Evolutionary conservation across 164 flowering plant species (phyloP).

Genomic region (Magnolia sinica): DNA sequence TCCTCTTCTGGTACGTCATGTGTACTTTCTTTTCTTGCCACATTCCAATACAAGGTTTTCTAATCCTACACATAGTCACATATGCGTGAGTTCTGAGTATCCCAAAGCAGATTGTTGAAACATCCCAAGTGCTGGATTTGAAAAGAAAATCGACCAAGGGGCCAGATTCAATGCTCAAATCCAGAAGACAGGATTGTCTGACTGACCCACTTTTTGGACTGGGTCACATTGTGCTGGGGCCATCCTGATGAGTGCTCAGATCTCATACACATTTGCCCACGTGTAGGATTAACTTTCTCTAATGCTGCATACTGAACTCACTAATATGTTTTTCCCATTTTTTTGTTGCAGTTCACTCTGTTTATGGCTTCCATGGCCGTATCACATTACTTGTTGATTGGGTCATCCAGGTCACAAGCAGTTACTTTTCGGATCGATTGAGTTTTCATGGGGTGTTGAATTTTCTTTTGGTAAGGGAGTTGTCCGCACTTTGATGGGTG

Average conservation of each 20-base stretch:
- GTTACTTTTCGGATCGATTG: constrained; percentile 60
- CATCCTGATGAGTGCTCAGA: background rate
- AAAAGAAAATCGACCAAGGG: background rate
- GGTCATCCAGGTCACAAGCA: constrained; percentile 39
- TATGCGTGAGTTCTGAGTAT: background rate
- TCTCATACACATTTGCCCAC: background rate
- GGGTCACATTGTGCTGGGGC: background rate
- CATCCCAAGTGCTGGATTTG: background rate
- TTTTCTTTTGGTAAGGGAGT: constrained; percentile 15
- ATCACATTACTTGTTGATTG: constrained; percentile 45
- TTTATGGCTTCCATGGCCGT: constrained; percentile 78
- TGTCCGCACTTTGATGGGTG: constrained; percentile 6
- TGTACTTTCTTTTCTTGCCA: background rate
- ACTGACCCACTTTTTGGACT: background rate
- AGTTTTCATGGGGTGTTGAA: constrained; percentile 7
- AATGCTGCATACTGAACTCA: background rate
- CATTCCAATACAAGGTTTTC: background rate
- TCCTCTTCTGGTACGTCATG: constrained; percentile 71
- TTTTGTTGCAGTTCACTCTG: constrained; percentile 69
- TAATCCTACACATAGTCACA: constrained; percentile 4
- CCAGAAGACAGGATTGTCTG: background rate
- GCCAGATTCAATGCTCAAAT: background rate
- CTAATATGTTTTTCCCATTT: background rate
- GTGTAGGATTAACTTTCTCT: background rate
- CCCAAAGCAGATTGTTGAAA: background rate